phyloP scores from a whole-genome alignment of 331 rosid species.

The Acacia pycnantha region DNA sequence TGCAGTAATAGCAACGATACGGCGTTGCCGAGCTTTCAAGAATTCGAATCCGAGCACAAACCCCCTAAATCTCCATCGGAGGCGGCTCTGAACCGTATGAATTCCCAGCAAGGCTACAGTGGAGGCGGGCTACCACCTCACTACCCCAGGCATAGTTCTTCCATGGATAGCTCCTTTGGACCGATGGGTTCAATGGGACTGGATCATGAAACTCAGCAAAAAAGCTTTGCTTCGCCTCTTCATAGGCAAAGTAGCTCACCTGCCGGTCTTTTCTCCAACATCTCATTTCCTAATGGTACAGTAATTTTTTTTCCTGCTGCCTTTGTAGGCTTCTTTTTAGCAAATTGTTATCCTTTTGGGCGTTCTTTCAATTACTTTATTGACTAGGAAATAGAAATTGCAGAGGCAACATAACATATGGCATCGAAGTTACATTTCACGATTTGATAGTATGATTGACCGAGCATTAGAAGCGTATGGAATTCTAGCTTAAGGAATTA shows the following conservation, averaged over 20 bases:
- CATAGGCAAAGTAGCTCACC: conserved; percentile 68
- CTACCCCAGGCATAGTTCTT: conserved; percentile 67
- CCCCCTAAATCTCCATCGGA: conserved; percentile 7
- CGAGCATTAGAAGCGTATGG: not conserved
- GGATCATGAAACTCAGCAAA: conserved; percentile 38
- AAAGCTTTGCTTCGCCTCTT: conserved; percentile 38
- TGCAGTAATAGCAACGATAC: conserved; percentile 27
- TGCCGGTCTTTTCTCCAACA: conserved; percentile 59
- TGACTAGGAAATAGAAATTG: not conserved
- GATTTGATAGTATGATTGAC: not conserved
- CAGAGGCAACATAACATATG: not conserved
- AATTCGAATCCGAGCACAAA: conserved; percentile 45
- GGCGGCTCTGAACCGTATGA: conserved; percentile 38
- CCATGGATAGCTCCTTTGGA: conserved; percentile 49
- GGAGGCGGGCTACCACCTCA: conserved; percentile 74
- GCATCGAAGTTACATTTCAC: not conserved
- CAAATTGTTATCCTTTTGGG: not conserved
- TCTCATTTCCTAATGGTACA: conserved; percentile 67
- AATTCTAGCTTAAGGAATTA: not conserved
- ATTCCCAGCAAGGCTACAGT: conserved; percentile 44
- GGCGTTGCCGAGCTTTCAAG: conserved; percentile 38
- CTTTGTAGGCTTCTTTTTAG: not conserved
- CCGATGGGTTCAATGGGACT: conserved; percentile 48
- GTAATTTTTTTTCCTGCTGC: conserved; percentile 13
- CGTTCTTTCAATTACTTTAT: not conserved